Conservation (phyloP, 192 early-diverging fungal genomes). For the Thamnidium elegans region DNA sequence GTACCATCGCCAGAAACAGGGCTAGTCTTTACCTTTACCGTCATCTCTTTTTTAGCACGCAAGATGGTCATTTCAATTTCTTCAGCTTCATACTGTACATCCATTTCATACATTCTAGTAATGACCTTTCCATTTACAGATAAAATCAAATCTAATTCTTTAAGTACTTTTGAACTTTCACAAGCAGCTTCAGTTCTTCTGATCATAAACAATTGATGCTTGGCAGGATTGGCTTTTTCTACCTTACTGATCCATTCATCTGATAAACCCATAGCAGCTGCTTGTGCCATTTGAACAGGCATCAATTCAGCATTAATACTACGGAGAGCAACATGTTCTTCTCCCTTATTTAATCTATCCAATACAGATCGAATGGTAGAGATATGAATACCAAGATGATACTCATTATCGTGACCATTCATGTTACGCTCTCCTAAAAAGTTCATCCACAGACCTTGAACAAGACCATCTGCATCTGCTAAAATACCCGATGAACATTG, state of each 20-base stretch:
- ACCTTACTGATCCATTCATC: conserved; percentile 56
- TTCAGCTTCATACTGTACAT: conserved; percentile 56
- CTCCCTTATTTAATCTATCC: conserved; percentile 37
- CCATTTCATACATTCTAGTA: conserved; percentile 58
- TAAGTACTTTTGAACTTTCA: conserved; percentile 54
- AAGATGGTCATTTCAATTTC: conserved; percentile 58
- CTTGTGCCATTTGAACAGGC: conserved; percentile 55
- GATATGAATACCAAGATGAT: conserved; percentile 59
- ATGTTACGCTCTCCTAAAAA: conserved; percentile 72
- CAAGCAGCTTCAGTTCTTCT: conserved; percentile 57
- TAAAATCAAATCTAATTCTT: conserved; percentile 67
- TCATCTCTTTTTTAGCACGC: conserved; percentile 70
- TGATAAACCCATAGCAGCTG: conserved; percentile 57
- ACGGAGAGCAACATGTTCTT: conserved; percentile 49
- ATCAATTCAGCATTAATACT: conserved; percentile 61
- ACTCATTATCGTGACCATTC: conserved; percentile 60
- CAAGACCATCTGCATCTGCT: conserved; percentile 60
- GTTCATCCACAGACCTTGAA: conserved; percentile 72
- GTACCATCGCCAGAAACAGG: conserved; percentile 56
- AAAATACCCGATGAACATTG: conserved; percentile 76
- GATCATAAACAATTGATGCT: conserved; percentile 58
- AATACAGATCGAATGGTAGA: conserved; percentile 53
- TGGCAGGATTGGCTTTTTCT: conserved; percentile 50
- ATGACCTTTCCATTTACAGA: conserved; percentile 65
- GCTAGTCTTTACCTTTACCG: conserved; percentile 68